Evolutionary conservation across 495 filamentous ascomycete genomes (phyloP).

Genomic region (Beverwykella pulmonaria): DNA sequence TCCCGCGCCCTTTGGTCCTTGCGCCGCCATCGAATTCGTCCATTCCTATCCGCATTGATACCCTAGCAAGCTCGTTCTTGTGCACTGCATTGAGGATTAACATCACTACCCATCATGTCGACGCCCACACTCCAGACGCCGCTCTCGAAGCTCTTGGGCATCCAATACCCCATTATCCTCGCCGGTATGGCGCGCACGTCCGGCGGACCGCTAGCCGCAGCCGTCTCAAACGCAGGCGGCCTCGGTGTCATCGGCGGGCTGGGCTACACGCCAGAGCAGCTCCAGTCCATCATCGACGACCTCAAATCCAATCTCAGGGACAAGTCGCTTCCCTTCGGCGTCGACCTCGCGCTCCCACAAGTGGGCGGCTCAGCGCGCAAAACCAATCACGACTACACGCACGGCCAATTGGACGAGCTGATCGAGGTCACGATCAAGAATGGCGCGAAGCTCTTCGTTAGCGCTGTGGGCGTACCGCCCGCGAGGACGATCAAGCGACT

Average conservation of each 20-base stretch:
- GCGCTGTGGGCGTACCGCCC: slow-evolving; percentile 81
- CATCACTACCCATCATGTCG: slow-evolving; percentile 27
- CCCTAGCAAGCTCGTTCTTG: not conserved
- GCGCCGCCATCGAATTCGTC: not conserved
- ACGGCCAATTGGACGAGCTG: slow-evolving; percentile 78
- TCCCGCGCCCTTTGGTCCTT: not conserved
- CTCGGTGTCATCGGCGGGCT: slow-evolving; percentile 84
- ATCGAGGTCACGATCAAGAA: slow-evolving; percentile 78
- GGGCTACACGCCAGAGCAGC: slow-evolving; percentile 78
- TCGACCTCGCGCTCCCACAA: slow-evolving; percentile 85
- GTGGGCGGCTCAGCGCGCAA: slow-evolving; percentile 75
- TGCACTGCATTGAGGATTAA: not conserved
- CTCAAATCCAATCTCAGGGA: slow-evolving; percentile 69
- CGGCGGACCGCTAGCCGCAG: slow-evolving; percentile 75
- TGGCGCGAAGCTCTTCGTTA: slow-evolving; percentile 78
- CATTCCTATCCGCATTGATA: not conserved
- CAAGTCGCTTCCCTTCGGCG: slow-evolving; percentile 74
- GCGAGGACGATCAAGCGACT: slow-evolving; percentile 66
- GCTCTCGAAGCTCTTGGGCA: slow-evolving; percentile 70
- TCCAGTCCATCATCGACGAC: slow-evolving; percentile 78
- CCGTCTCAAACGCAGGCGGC: slow-evolving; percentile 85
- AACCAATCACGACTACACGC: slow-evolving; percentile 92
- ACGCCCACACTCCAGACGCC: slow-evolving; percentile 66
- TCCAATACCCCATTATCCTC: slow-evolving; percentile 80
- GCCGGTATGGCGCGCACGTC: slow-evolving; percentile 88